Conservation (phyloP, 2,329 filamentous ascomycete genomes). For the Epichloe sylvatica region DNA sequence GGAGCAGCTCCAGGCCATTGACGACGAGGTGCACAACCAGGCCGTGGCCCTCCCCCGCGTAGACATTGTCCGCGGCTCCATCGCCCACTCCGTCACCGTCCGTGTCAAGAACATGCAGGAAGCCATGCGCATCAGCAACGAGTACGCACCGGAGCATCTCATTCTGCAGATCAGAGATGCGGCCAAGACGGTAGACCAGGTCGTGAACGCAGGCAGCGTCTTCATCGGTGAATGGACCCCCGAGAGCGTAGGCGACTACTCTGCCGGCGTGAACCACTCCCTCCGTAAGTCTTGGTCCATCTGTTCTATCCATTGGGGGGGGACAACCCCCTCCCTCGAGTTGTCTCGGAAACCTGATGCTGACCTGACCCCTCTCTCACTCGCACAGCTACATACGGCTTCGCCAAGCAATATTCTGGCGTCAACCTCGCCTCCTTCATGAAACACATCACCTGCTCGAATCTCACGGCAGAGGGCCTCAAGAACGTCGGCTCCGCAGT, state of each 20-base stretch:
- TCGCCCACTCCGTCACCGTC: constrained; percentile 83
- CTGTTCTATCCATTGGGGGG: background rate
- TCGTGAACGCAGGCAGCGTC: constrained; percentile 89
- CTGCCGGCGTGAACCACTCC: constrained; percentile 93
- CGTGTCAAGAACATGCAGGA: constrained; percentile 56
- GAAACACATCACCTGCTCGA: constrained; percentile 94
- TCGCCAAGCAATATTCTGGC: constrained; percentile 95
- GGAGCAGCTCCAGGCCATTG: constrained; percentile 62
- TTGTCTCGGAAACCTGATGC: background rate
- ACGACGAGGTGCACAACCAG: constrained; percentile 80
- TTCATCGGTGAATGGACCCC: constrained; percentile 92
- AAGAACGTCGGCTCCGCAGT: constrained; percentile 76
- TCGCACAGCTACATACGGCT: constrained; percentile 75
- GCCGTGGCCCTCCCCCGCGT: constrained; percentile 77
- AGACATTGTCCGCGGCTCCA: constrained; percentile 81
- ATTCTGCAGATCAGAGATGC: constrained; percentile 80
- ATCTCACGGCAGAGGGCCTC: constrained; percentile 74
- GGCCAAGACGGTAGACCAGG: constrained; percentile 56
- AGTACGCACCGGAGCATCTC: constrained; percentile 90
- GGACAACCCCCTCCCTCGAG: no score
- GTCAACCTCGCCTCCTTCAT: constrained; percentile 93
- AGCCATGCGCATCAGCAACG: constrained; percentile 73
- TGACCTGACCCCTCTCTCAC: background rate
- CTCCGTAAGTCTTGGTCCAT: constrained; percentile 54
- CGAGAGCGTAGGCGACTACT: constrained; percentile 96